Evolutionary conservation across 805 yeast genomes (phyloP), one percentile per base, ranked within the genome.

Genomic region (Torulaspora delbrueckii): DNA sequence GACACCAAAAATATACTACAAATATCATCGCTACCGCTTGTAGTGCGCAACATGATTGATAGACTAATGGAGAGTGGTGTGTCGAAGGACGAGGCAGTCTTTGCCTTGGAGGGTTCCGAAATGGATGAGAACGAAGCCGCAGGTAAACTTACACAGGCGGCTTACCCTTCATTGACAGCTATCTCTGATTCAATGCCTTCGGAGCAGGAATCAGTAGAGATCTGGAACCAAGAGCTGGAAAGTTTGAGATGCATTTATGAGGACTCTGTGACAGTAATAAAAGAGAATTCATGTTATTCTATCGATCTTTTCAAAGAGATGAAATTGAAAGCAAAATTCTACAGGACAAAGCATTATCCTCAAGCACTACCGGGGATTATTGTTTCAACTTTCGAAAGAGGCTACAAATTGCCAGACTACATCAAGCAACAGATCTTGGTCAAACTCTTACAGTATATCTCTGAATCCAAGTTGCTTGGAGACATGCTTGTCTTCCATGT

Each of bases 211-310:
- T 72, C 70, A 1, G 56, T 63, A 22, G 77, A 71, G 4, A 57
- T 76, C 9, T 90, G 96, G 96, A 62, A 68, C 0, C 85, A 85
- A 58, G 97, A 90, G 58, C 58, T 82, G 12, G 88, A 83, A 47
- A 80, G 88, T 39, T 65, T 90, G 47, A 59, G 67, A 16, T 74
- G 82, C 32, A 78, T 87, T 18, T 84, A 80, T 45, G 74, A 73
- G n/a, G 77, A 74, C 14, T 58, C 65, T 16, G 53, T 78, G 22
- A 63, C 62, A 10, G 46, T 58, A 7, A 45, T 63, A 4, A 60
- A 60, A n/a, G 57, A 63, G 2, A 50, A 60, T 22, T 56, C 65
- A 2, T 57, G 59, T 34, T 56, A 52, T 35, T 51, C 54, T 19
- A 61, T 70, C 27, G 70, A 65, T 19, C 54, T 75, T n/a, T 41